These are phyloP conservation scores for Phytophthora quininea DNA, from an alignment of 352 stramenopile genomes.

Conservation along the genomic window DNA sequence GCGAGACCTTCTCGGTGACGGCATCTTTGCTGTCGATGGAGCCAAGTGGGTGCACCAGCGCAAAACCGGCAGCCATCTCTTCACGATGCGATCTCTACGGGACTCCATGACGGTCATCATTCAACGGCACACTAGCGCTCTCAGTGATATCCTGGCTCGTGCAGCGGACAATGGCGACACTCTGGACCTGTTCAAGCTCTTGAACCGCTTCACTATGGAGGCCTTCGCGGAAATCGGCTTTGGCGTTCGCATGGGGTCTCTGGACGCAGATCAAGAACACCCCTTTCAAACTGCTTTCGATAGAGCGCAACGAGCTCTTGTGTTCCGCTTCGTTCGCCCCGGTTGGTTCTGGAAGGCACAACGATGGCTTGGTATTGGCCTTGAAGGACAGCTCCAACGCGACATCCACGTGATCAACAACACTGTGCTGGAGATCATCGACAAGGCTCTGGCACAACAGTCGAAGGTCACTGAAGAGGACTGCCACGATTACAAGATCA, in stretches of 20 bases:
- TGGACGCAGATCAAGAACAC: conserved; percentile 39
- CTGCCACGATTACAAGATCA: not conserved
- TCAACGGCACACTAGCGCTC: conserved; percentile 19
- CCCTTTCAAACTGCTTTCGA: conserved; percentile 63
- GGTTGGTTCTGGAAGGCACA: conserved; percentile 46
- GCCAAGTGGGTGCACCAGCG: conserved; percentile 63
- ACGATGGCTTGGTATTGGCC: conserved; percentile 31
- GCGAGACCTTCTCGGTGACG: conserved; percentile 56
- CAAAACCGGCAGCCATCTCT: conserved; percentile 85
- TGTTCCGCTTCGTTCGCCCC: conserved; percentile 41
- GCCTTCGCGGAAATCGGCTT: conserved; percentile 73
- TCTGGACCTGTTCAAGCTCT: conserved; percentile 43
- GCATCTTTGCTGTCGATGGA: conserved; percentile 71
- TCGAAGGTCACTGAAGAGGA: not conserved
- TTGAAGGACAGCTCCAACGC: conserved; percentile 35
- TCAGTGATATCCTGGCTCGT: conserved; percentile 25
- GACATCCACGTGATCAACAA: conserved; percentile 42
- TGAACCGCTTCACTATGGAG: conserved; percentile 68
- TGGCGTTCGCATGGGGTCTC: conserved; percentile 43
- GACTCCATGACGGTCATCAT: conserved; percentile 41
- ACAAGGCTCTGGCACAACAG: conserved; percentile 26
- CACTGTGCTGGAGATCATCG: conserved; percentile 45
- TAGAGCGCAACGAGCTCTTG: conserved; percentile 31
- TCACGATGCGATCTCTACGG: conserved; percentile 48
- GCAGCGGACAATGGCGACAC: not conserved